These are phyloP conservation scores for Fusarium citri DNA, from an alignment of 2,329 filamentous ascomycete genomes.

Conservation along the genomic window DNA sequence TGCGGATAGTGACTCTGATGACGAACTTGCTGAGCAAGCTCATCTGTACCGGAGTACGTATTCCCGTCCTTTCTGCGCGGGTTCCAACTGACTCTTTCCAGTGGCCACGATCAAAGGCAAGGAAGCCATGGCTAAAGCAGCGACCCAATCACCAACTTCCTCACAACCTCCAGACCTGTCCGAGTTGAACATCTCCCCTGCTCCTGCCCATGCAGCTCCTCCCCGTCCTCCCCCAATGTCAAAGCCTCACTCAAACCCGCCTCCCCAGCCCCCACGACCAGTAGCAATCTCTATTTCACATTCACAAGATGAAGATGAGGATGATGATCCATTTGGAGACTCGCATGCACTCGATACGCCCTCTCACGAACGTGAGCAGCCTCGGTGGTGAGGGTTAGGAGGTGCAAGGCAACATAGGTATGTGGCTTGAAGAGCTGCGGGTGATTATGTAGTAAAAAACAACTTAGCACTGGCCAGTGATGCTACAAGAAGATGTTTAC, in stretches of 20 bases:
- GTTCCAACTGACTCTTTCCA: constrained; percentile 46
- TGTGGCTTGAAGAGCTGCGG: neutral
- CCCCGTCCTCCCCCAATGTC: constrained; percentile 51
- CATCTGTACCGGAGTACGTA: constrained; percentile 70
- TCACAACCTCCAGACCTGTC: constrained; percentile 58
- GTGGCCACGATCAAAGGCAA: constrained; percentile 66
- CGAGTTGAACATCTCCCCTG: constrained; percentile 56
- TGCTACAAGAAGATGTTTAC: neutral
- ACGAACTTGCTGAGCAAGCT: constrained; percentile 74
- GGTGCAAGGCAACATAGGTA: neutral
- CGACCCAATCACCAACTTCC: constrained; percentile 53
- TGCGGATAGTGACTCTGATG: constrained; percentile 77
- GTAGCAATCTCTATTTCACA: constrained; percentile 36
- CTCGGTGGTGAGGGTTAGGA: constrained; percentile 44
- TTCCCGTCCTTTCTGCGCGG: constrained; percentile 27
- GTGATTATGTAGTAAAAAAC: neutral
- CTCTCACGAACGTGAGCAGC: constrained; percentile 46
- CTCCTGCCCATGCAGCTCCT: constrained; percentile 58
- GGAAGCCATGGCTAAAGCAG: constrained; percentile 57
- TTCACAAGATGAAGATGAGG: constrained; percentile 77
- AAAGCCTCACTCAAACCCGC: constrained; percentile 37
- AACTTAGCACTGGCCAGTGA: neutral
- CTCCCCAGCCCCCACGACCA: constrained; percentile 36
- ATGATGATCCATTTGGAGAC: constrained; percentile 90
- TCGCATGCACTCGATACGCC: constrained; percentile 72